Evolutionary conservation across 768 basidiomycete species (phyloP).

Genomic region (Termitomyces sp.): DNA sequence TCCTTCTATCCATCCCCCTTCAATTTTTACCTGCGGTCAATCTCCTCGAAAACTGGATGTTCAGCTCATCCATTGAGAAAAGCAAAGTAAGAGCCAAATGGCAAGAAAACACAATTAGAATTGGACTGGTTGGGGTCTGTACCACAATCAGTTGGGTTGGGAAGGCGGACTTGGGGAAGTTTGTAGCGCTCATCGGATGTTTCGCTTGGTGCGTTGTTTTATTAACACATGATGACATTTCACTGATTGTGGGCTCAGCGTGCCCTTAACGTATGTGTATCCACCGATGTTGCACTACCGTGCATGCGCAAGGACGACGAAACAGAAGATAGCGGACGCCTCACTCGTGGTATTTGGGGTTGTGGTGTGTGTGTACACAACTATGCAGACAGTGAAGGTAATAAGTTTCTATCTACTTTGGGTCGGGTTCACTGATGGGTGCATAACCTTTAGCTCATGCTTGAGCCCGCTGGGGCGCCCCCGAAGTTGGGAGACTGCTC

Average conservation of each 20-base stretch:
- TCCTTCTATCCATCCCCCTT: constrained; percentile 88
- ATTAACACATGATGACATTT: not conserved
- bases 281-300: constrained; percentile 91
- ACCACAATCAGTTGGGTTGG: constrained; percentile 78
- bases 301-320: constrained; percentile 68
- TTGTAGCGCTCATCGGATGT: constrained; percentile 90
- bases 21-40: constrained; percentile 97
- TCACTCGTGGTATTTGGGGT: constrained; percentile 75
- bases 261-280: constrained; percentile 92
- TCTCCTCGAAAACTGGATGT: constrained; percentile 94
- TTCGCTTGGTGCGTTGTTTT: constrained; percentile 75
- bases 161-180: constrained; percentile 92
- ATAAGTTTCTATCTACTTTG: not conserved
- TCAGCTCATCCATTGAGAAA: constrained; percentile 80
- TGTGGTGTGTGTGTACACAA: constrained; percentile 72
- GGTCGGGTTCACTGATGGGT: not conserved
- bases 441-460: not conserved
- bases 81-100: constrained; percentile 77
- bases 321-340: constrained; percentile 63
- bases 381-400: constrained; percentile 70
- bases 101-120: constrained; percentile 87
- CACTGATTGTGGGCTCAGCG: constrained; percentile 36
- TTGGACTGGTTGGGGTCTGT: constrained; percentile 69
- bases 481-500: not conserved
- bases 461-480: not conserved